phyloP scores from a whole-genome alignment of 2,329 filamentous ascomycete genomes.

The Aspergillus ustus region DNA sequence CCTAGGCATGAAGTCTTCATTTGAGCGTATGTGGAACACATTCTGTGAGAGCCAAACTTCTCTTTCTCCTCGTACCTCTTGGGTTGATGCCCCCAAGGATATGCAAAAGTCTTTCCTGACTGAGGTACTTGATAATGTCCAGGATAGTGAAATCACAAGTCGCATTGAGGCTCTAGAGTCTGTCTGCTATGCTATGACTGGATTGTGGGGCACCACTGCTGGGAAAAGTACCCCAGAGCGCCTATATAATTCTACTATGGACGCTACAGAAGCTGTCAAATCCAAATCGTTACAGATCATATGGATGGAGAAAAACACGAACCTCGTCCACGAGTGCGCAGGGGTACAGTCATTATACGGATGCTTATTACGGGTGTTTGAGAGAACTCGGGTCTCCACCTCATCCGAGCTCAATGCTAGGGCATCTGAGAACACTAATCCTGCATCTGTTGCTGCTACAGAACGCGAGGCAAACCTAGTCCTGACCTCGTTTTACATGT shows the following conservation, averaged over 20 bases:
- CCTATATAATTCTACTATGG: slow-evolving; percentile 39
- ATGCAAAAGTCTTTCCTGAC: slow-evolving; percentile 48
- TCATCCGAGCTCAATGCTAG: slow-evolving; percentile 30
- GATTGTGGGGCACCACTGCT: slow-evolving; percentile 72
- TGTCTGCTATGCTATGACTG: slow-evolving; percentile 63
- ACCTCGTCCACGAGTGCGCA: slow-evolving; percentile 41
- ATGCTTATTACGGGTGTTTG: slow-evolving; percentile 45
- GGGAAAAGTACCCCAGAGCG: slow-evolving; percentile 46
- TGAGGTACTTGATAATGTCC: slow-evolving; percentile 42
- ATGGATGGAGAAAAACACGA: slow-evolving; percentile 51
- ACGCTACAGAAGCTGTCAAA: slow-evolving; percentile 47
- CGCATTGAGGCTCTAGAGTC: slow-evolving; percentile 53
- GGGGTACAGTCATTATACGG: slow-evolving; percentile 43
- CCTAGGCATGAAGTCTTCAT: slow-evolving; percentile 73
- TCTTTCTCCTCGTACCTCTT: slow-evolving; percentile 55
- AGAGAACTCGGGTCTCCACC: slow-evolving; percentile 37
- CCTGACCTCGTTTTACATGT: slow-evolving; percentile 49
- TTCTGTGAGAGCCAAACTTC: slow-evolving; percentile 46
- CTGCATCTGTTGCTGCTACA: slow-evolving; percentile 40
- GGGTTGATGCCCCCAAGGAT: slow-evolving; percentile 68
- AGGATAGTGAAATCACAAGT: slow-evolving; percentile 43
- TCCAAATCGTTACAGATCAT: slow-evolving; percentile 54
- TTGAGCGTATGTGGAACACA: slow-evolving; percentile 74
- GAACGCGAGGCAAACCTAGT: slow-evolving; percentile 49
- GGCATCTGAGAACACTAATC: slow-evolving; percentile 37